Evolutionary conservation across 495 filamentous ascomycete species (phyloP), one percentile per base, ranked within the genome.

Genomic region (Thermothielavioides terrestris): DNA sequence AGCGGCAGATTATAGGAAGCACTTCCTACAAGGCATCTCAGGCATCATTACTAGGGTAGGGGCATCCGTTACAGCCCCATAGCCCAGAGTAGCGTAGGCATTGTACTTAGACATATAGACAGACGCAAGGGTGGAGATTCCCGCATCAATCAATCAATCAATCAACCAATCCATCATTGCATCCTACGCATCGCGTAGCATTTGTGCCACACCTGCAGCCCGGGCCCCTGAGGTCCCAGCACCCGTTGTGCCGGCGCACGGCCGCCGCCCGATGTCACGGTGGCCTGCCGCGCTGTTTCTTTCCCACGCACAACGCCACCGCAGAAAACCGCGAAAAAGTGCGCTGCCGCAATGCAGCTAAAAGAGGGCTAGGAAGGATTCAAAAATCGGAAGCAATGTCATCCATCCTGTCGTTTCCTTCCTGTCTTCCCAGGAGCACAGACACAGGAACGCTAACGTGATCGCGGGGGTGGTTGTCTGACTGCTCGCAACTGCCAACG

Each of bases 341-440:
- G 30, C 36, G 31, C 55, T 61, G 55, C 52, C 49, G 58, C 51
- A 50, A 59, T 62, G 59, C 59, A 59, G 53, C 50, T 36, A 61
- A 52, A 50, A 32, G 31, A 41, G 40, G 25, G 27, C 45, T 26
- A 5, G 12, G 26, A 17, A 41, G 50, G 46, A 37, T 22, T 22
- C 25, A 17, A 23, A 17, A 5, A 1, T 3, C 28, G 14, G 32
- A 15, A 3, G 9, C 23, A 36, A 54, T 48, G 43, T 23, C 40
- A 15, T 54, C 44, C 42, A 46, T 15, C 48, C 42, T 43, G 21
- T 23, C 20, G 25, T 18, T 34, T 36, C n/a, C 42, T 20, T 35
- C 42, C 35, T 46, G 37, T 35, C 28, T 6, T n/a, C 36, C 20
- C 27, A 12, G 25, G 27, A 27, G 32, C 14, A 31, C 30, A 25